Evolutionary conservation across 352 stramenopile genomes (phyloP).

Genomic region (Pythium aquatile): DNA sequence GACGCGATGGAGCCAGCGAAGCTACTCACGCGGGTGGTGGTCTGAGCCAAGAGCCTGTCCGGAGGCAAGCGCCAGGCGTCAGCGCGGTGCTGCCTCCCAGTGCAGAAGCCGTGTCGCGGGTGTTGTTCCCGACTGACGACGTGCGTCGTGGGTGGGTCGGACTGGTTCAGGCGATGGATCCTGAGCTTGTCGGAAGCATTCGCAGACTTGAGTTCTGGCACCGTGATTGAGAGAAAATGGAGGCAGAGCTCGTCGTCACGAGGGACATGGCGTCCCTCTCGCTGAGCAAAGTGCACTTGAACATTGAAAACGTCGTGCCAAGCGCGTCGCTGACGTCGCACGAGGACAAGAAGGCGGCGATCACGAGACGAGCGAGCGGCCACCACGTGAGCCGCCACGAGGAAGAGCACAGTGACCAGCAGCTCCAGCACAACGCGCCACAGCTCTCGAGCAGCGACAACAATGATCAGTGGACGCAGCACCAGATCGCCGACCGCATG

Average conservation of each 20-base stretch:
- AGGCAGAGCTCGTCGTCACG: conserved; percentile 1
- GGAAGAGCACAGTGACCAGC: conserved; percentile 6
- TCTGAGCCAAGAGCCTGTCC: not conserved
- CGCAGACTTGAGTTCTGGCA: not conserved
- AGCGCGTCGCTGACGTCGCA: conserved; percentile 35
- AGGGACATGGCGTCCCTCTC: conserved; percentile 22
- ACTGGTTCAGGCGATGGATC: not conserved
- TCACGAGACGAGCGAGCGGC: not conserved
- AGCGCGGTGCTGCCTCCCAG: not conserved
- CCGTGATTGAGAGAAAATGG: conserved; percentile 7
- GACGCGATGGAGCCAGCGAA: not conserved
- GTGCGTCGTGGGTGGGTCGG: not conserved
- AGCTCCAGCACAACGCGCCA: conserved; percentile 1
- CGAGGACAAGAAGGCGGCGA: conserved; percentile 30
- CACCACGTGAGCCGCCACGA: conserved; percentile 10
- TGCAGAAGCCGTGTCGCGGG: not conserved
- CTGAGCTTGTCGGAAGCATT: not conserved
- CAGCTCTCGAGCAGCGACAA: conserved; percentile 13
- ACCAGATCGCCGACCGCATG: conserved; percentile 58
- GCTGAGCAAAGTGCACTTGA: conserved; percentile 48
- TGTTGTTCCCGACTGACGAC: not conserved
- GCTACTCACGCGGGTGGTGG: not conserved
- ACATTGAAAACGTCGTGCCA: conserved; percentile 56
- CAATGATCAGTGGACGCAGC: conserved; percentile 39
- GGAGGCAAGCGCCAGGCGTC: not conserved